A percentile compares a stretch with the other conserved stretches of the same genome.
Conservation (phyloP, 2,329 filamentous ascomycete species). For the Coniosporium tulheliwenetii region DNA sequence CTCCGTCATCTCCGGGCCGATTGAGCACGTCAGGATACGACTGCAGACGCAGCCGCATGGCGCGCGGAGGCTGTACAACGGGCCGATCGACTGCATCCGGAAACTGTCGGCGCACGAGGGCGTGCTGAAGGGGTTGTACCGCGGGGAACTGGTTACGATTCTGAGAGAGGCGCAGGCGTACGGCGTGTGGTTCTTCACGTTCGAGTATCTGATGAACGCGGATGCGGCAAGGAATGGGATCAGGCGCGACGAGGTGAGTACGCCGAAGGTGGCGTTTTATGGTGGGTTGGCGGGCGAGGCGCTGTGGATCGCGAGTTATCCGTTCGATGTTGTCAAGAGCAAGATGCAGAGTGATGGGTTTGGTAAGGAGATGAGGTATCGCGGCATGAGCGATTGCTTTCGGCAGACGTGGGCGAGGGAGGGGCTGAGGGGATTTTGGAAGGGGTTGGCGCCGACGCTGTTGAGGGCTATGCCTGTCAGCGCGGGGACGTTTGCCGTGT, state of each 20-base stretch:
- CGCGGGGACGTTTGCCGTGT: constrained; percentile 90
- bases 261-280: constrained; percentile 78
- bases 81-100: constrained; percentile 78
- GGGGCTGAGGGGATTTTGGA: constrained; percentile 81
- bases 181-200: constrained; percentile 85
- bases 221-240: constrained; percentile 67
- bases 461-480: constrained; percentile 93
- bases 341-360: constrained; percentile 99
- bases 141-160: constrained; percentile 73
- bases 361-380: constrained; percentile 54
- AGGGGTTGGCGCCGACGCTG: constrained; percentile 78
- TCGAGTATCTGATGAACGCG: constrained; percentile 90
- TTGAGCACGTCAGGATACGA: constrained; percentile 93
- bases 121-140: constrained; percentile 61
- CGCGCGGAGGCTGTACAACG: constrained; percentile 57
- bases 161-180: constrained; percentile 87
- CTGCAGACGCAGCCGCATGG: constrained; percentile 94
- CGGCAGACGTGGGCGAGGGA: constrained; percentile 63
- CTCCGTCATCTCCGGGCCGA: constrained; percentile 72
- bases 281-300: constrained; percentile 88
- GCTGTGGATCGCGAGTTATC: constrained; percentile 86
- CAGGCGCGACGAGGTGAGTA: constrained; percentile 61
- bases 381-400: constrained; percentile 80
- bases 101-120: constrained; percentile 61
- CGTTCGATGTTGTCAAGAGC: constrained; percentile 94